These are phyloP conservation scores for Medicago ruthenica DNA, from an alignment of 306 rosid species.

Conservation along the genomic window DNA sequence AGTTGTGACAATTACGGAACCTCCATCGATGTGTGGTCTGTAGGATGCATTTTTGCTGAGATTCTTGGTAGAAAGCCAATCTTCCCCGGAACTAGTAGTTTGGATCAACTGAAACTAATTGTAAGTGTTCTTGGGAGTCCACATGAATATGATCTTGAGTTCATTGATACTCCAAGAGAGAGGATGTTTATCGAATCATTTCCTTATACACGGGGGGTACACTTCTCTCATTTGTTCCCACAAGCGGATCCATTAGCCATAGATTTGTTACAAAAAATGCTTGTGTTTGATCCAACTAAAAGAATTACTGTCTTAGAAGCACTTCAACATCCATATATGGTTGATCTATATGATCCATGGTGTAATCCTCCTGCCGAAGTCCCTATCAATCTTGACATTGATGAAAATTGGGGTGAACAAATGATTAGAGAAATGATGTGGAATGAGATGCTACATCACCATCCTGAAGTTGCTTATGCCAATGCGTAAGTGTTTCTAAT, in stretches of 20 bases:
- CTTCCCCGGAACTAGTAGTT: constrained; percentile 80
- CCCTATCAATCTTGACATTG: constrained; percentile 71
- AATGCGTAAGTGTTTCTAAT: constrained; percentile 37
- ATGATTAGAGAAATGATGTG: constrained; percentile 86
- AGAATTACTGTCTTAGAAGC: constrained; percentile 79
- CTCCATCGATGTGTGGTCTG: constrained; percentile 92
- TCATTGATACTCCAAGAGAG: constrained; percentile 70
- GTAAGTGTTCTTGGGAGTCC: constrained; percentile 81
- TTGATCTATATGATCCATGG: constrained; percentile 66
- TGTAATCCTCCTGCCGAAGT: constrained; percentile 60
- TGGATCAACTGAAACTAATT: constrained; percentile 78
- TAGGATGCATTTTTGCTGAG: constrained; percentile 94
- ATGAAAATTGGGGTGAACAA: constrained; percentile 59
- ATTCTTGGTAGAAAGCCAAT: constrained; percentile 86
- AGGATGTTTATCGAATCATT: constrained; percentile 66
- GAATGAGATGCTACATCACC: constrained; percentile 81
- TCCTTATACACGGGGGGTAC: constrained; percentile 62
- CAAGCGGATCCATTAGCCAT: constrained; percentile 79
- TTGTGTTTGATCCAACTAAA: constrained; percentile 82
- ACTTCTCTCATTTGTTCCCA: constrained; percentile 66
- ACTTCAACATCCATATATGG: constrained; percentile 85
- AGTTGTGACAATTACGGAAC: constrained; percentile 85
- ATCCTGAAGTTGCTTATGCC: constrained; percentile 63
- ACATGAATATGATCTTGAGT: constrained; percentile 59
- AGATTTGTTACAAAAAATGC: constrained; percentile 84